Evolutionary conservation across 129 eudicot species (phyloP), one percentile per base, ranked within the genome.

Genomic region (Smallanthus sonchifolius): DNA sequence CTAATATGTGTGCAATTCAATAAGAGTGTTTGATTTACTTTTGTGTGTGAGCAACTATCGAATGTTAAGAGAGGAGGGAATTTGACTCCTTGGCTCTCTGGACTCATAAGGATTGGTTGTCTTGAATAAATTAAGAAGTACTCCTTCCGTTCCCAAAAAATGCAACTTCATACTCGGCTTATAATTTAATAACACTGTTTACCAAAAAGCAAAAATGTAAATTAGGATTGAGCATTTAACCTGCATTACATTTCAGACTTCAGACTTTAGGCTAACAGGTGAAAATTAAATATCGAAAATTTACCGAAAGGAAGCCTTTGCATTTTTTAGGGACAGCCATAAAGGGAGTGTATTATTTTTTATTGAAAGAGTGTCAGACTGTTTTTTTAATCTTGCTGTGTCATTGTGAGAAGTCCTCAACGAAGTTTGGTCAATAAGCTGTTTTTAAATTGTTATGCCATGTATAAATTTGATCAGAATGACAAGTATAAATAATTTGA

Each of bases 71-170:
- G 17, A 64, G 3, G 49, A n/a, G 10, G 69, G 48, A 38, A 19
- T 14, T 16, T 64, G 69, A 64, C 69, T 64, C 15, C 34, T 63
- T 64, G 15, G 69, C 69, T 16, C 28, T 62, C 43, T 62, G 43
- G 45, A 35, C 43, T 62, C 19, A 14, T 62, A 35, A 9, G 45
- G 13, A 42, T 42, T 42, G 45, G 0, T 47, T 64, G 44, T 64
- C 48, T 36, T 38, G 49, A 64, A 37, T 3, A 16, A n/a, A 49
- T 43, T 44, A 5, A 0, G 4, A 16, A 52, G 60, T 52, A 17
- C 32, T 19, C 60, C 60, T 13, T 52, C 11, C 17, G 60, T 17
- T 7, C 10, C 10, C 3, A 1, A 19, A 16, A 52, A 52, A 52
- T 16, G 30, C 60, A 52, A 52, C 28, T 52, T 52, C 4, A 52